phyloP scores from a whole-genome alignment of 2,329 filamentous ascomycete species.

The Huntiella savannae region DNA sequence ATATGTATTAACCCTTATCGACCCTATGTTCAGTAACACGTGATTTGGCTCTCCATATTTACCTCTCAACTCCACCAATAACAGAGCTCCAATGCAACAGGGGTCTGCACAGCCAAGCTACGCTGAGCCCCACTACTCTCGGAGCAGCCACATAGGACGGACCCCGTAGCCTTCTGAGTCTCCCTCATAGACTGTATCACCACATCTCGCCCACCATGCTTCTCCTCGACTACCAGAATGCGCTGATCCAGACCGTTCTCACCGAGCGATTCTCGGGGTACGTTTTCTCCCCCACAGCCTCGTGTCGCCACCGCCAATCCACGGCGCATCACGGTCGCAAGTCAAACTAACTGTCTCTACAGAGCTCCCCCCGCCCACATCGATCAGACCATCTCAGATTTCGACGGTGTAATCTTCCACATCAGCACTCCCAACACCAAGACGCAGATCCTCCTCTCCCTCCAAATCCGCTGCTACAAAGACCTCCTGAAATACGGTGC shows the following conservation, averaged over 20 bases:
- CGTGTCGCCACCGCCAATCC: not conserved
- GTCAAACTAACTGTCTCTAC: conserved; percentile 16
- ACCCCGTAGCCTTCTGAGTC: conserved; percentile 5
- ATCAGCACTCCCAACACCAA: conserved; percentile 91
- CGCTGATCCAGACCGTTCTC: conserved; percentile 87
- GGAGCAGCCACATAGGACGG: conserved; percentile 7
- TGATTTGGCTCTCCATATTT: not conserved
- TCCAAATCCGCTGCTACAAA: conserved; percentile 84
- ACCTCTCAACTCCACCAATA: conserved; percentile 1
- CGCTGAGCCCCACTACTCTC: conserved; percentile 8
- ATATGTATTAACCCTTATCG: no score
- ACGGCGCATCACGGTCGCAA: conserved; percentile 9
- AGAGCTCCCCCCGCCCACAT: conserved; percentile 63
- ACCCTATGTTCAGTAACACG: no score
- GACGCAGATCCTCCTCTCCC: conserved; percentile 83
- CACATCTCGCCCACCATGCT: conserved; percentile 39
- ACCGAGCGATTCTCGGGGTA: conserved; percentile 86
- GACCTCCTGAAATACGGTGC: conserved; percentile 90
- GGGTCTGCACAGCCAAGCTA: conserved; percentile 7
- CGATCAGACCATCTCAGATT: conserved; percentile 96
- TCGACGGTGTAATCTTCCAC: conserved; percentile 96
- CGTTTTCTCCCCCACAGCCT: conserved; percentile 4
- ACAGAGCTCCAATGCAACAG: conserved; percentile 1
- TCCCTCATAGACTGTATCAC: not conserved
- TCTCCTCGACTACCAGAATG: conserved; percentile 97